Base-by-base conservation (phyloP, 129 eudicot genomes). In the Mikania micrantha region DNA sequence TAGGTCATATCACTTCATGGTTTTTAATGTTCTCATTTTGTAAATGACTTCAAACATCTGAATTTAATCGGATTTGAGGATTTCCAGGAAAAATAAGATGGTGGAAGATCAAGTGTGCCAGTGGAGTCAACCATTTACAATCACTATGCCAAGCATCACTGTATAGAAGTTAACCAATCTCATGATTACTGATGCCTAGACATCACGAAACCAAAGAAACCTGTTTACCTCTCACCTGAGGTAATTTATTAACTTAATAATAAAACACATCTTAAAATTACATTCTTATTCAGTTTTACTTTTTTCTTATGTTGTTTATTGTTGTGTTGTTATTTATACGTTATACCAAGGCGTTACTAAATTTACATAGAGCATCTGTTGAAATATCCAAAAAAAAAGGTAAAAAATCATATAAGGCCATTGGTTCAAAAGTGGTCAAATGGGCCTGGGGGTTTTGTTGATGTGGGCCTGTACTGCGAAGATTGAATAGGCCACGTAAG, bases 301-400 rank as follows among this genome's bases (percentile, higher is more conserved):
- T 32, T 29, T 1, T 0, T 22, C 60, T 60, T 56, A 36, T 65
- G 1, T 31, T 13, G 50, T 19, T 78, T 77, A 20, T 25, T 86
- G 98, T 81, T 93, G 7, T 93, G 95, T 48, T 88, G 66, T 64
- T 93, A 12, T 47, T 88, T 60, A 95, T 88, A 79, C 82, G 98
- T 0, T 93, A 88, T 69, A 92, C 95, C 5, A 93, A 93, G 75
- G 79, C 95, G 0, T 68, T 93, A 16, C 67, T 95, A 7, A 80
- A 65, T 34, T 59, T 74, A 44, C 96, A 88, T 64, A 57, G 96
- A 59, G 70, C 95, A 11, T 79, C 90, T 59, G 96, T 88, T 32
- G 98, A 93, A 73, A 88, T 86, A 52, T 93, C 98, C 0, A 78
- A 95, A 21, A 95, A 93, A 32, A 93, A 86, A n/a, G n/a, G n/a